These are phyloP conservation scores for Dianthus caryophyllus DNA, from an alignment of 148 eudicot genomes.

Conservation along the genomic window DNA sequence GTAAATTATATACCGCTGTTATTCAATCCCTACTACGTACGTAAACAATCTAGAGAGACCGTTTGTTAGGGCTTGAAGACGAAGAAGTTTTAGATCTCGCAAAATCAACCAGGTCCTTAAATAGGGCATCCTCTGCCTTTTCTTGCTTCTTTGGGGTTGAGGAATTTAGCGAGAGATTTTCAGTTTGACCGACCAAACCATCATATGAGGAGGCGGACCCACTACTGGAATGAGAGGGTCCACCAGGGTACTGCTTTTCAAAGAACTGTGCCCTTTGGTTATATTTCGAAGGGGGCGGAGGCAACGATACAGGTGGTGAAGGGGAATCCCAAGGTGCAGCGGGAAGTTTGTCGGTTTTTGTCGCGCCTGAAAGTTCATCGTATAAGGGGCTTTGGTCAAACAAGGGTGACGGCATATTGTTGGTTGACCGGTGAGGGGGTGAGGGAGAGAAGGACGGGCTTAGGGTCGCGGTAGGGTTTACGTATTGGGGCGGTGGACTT, in stretches of 20 bases:
- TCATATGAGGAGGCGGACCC: constrained; percentile 65
- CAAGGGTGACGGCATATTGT: constrained; percentile 53
- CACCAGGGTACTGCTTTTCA: constrained; percentile 45
- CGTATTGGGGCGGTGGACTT: constrained; percentile 30
- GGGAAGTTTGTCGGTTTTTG: constrained; percentile 44
- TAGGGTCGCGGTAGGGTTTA: constrained; percentile 31
- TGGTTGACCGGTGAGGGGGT: constrained; percentile 44
- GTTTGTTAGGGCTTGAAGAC: constrained; percentile 38
- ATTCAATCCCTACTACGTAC: neutral
- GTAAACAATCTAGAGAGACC: constrained; percentile 29
- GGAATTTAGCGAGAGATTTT: constrained; percentile 54
- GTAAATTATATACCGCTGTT: constrained; percentile 23
- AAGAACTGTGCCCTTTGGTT: constrained; percentile 78
- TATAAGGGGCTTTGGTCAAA: constrained; percentile 35
- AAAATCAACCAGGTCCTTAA: constrained; percentile 79
- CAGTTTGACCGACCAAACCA: constrained; percentile 58
- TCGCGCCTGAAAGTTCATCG: constrained; percentile 32
- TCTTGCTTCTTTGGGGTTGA: constrained; percentile 49
- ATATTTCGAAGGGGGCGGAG: constrained; percentile 77
- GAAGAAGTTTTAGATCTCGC: constrained; percentile 69
- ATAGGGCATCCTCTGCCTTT: constrained; percentile 63
- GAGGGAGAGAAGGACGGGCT: constrained; percentile 34
- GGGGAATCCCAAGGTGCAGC: constrained; percentile 59
- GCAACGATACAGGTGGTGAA: constrained; percentile 40
- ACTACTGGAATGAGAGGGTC: constrained; percentile 42